These are phyloP conservation scores for Annulohypoxylon stygium DNA, from an alignment of 495 filamentous ascomycete genomes.

Conservation along the genomic window DNA sequence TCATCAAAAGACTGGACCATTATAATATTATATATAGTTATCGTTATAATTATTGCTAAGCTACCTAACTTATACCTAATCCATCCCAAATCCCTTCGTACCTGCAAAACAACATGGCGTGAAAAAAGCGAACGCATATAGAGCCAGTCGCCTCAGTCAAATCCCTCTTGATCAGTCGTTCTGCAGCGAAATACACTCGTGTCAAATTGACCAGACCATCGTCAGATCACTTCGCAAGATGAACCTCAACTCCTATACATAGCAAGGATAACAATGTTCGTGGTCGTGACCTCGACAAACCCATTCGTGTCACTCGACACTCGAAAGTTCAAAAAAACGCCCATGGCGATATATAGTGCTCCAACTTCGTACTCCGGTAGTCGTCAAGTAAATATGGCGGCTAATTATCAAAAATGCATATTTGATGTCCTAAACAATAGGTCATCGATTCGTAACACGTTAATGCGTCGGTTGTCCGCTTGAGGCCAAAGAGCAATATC, in stretches of 20 bases:
- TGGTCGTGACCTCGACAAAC: conserved; percentile 26
- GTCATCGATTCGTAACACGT: conserved; percentile 41
- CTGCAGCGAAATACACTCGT: conserved; percentile 7
- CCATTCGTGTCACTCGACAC: conserved; percentile 7
- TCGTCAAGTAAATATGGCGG: conserved; percentile 10
- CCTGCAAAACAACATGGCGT: conserved; percentile 16
- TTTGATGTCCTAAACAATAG: conserved; percentile 17
- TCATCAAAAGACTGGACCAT: not conserved
- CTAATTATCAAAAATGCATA: conserved; percentile 19
- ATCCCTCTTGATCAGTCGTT: conserved; percentile 7
- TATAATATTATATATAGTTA: conserved; percentile 11
- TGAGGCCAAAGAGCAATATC: conserved; percentile 26
- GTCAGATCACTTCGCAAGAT: conserved; percentile 27
- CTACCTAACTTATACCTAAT: conserved; percentile 9
- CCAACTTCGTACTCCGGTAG: conserved; percentile 19
- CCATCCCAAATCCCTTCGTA: not conserved
- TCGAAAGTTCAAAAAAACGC: conserved; percentile 12
- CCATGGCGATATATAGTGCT: conserved; percentile 14
- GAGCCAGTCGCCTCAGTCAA: conserved; percentile 15
- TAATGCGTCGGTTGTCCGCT: conserved; percentile 25
- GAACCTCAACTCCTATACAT: conserved; percentile 24
- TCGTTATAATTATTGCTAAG: conserved; percentile 22
- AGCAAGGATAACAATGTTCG: conserved; percentile 25
- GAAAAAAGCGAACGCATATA: conserved; percentile 24
- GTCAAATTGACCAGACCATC: conserved; percentile 2